Percentiles rank a stretch among this genome's conserved stretches.
phyloP scores from a whole-genome alignment of 495 filamentous ascomycete genomes.

The Coniosporium apollinis region DNA sequence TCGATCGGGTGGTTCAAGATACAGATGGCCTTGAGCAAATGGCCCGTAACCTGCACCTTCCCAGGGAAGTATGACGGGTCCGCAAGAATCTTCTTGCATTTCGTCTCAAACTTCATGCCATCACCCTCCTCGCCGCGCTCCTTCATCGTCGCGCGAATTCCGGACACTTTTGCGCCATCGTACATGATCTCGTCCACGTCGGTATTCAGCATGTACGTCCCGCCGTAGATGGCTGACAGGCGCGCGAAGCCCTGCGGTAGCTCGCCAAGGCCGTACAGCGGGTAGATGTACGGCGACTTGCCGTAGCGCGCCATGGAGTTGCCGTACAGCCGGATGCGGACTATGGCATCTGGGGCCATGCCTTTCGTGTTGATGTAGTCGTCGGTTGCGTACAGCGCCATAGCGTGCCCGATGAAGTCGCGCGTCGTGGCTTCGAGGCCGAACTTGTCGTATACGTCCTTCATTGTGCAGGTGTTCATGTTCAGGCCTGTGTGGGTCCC shows the following conservation, averaged over 20 bases:
- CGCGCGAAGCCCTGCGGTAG: conserved; percentile 97
- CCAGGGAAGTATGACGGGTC: conserved; percentile 93
- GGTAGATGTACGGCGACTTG: conserved; percentile 98
- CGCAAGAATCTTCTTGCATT: conserved; percentile 87
- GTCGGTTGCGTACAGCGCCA: conserved; percentile 88
- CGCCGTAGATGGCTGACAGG: conserved; percentile 92
- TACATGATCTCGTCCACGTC: conserved; percentile 77
- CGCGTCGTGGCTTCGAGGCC: conserved; percentile 79
- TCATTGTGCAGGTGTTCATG: conserved; percentile 68
- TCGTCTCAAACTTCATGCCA: conserved; percentile 86
- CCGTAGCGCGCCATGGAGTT: conserved; percentile 97
- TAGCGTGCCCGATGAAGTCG: conserved; percentile 94
- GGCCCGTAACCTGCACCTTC: conserved; percentile 72
- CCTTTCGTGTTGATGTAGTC: conserved; percentile 61
- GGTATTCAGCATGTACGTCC: conserved; percentile 98
- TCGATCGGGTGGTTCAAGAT: conserved; percentile 89
- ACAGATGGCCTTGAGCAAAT: conserved; percentile 91
- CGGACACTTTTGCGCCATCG: conserved; percentile 63
- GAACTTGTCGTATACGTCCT: conserved; percentile 95
- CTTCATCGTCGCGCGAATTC: conserved; percentile 95
- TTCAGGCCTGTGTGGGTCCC: conserved; percentile 48
- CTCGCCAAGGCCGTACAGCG: conserved; percentile 92
- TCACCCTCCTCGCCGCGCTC: conserved; percentile 57
- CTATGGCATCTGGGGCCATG: conserved; percentile 67
- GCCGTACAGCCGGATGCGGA: conserved; percentile 88